Evolutionary conservation across 2,329 filamentous ascomycete genomes (phyloP).

Genomic region (Sclerotiophoma versabilis): DNA sequence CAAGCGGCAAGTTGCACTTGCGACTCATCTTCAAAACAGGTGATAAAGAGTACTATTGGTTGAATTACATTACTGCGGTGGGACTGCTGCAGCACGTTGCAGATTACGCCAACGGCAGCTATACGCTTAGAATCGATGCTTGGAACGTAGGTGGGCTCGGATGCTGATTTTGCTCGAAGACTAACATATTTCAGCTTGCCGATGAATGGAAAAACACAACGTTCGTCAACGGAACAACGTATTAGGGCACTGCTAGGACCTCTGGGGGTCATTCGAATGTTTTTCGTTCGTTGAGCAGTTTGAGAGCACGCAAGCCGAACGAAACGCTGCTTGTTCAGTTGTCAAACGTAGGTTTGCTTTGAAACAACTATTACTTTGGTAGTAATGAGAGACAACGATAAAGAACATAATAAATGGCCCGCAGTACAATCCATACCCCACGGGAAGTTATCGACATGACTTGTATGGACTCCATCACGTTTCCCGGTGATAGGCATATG

Average conservation of each 20-base stretch:
- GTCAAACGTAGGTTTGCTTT: too few species aligned
- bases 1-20: constrained; percentile 20
- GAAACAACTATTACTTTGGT: too few species aligned
- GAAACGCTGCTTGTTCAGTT: too few species aligned
- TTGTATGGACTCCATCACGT: too few species aligned
- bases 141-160: constrained; percentile 15
- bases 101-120: constrained; percentile 13
- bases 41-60: constrained; percentile 17
- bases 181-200: background rate
- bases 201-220: constrained; percentile 15
- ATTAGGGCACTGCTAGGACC: background rate
- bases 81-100: constrained; percentile 11
- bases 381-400: too few species aligned
- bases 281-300: too few species aligned
- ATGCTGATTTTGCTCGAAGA: background rate
- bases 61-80: constrained; percentile 15
- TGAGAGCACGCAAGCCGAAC: too few species aligned
- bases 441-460: too few species aligned
- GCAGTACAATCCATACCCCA: too few species aligned
- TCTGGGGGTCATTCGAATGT: too few species aligned
- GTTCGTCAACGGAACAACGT: constrained; percentile 11
- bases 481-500: too few species aligned
- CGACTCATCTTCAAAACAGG: constrained; percentile 14
- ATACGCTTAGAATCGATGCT: constrained; percentile 17
- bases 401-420: too few species aligned